A percentile compares a stretch with the other conserved stretches of the same genome.
Evolutionary conservation across 768 basidiomycete genomes (phyloP).

Genomic region (Mrakia gelida): DNA sequence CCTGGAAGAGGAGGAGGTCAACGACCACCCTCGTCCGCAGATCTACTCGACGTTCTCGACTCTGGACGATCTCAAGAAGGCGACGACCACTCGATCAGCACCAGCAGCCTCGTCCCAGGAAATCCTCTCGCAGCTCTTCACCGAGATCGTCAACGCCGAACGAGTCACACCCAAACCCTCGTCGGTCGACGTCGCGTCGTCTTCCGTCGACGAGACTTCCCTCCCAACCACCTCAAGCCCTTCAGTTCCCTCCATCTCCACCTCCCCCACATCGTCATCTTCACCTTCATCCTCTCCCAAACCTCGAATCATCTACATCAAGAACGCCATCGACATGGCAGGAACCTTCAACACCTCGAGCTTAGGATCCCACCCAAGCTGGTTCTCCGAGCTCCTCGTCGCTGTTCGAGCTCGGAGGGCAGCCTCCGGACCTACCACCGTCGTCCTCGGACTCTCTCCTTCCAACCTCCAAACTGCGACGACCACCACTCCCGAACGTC

Average conservation of each 20-base stretch:
- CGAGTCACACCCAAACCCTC: not conserved
- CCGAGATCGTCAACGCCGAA: slow-evolving; percentile 60
- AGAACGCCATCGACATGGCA: slow-evolving; percentile 73
- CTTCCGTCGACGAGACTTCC: not conserved
- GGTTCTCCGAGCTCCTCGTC: slow-evolving; percentile 75
- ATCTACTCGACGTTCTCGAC: not conserved
- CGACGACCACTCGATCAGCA: not conserved
- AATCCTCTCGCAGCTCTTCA: slow-evolving; percentile 55
- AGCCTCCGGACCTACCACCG: slow-evolving; percentile 65
- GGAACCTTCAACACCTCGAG: slow-evolving; percentile 52
- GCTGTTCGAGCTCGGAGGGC: slow-evolving; percentile 73
- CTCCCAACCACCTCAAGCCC: not conserved
- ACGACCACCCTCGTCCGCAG: not conserved
- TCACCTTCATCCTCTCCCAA: not conserved
- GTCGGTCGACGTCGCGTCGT: not conserved
- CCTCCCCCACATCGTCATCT: slow-evolving; percentile 39
- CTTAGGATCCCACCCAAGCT: slow-evolving; percentile 43
- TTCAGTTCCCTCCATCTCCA: slow-evolving; percentile 43
- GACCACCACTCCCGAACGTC: slow-evolving; percentile 31
- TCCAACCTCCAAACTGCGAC: slow-evolving; percentile 55
- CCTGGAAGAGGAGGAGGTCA: slow-evolving; percentile 2
- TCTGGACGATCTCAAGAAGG: not conserved
- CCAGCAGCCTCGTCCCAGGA: not conserved
- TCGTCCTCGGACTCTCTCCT: slow-evolving; percentile 83
- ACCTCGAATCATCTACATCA: slow-evolving; percentile 76